Base-by-base conservation (phyloP, 345 rosid species). In the Bruguiera parviflora region DNA sequence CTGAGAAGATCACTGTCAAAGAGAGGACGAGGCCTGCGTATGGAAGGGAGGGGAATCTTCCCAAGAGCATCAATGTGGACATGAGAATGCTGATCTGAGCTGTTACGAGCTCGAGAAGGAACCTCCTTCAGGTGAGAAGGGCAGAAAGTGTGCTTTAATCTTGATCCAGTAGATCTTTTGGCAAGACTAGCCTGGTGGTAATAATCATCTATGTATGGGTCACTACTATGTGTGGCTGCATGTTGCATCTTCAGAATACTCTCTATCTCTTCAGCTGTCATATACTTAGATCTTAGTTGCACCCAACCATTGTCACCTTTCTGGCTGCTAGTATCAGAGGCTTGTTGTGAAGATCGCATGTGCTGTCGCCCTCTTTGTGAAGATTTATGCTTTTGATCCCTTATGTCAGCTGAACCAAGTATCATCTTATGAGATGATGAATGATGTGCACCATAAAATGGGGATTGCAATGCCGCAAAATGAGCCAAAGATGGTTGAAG, bases 181-280 rank as follows among this genome's bases (percentile, higher is more conserved):
- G 88, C 88, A 71, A 95, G 94, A 57, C 86, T 76, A 74, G 99
- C 99, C 82, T 90, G 99, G 71, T 90, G 96, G 77, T 95, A 95
- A 72, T 95, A 95, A 81, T 95, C 99, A 80, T 92, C 92, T 24
- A 90, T 65, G 53, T 95, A 95, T 3, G 92, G 94, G 68, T 92
- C 98, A 65, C 71, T 92, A 72, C 88, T 79, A 81, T 95, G 96
- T 0, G 90, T 84, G 28, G 92, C 83, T 11, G 92, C 86, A 77
- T 88, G 98, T 87, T 95, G 99, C 96, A 95, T 92, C 78, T 89
- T 95, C 71, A 95, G 87, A 66, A 95, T 88, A 75, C 93, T 92
- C 83, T 95, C 99, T 1, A 95, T 92, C 80, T 95, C 99, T 70
- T 96, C 98, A 58, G 90, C 73, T 49, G 94, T 86, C 99, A 96